phyloP scores from a whole-genome alignment of 1,284 basidiomycete genomes.

The Tausonia pullulans region DNA sequence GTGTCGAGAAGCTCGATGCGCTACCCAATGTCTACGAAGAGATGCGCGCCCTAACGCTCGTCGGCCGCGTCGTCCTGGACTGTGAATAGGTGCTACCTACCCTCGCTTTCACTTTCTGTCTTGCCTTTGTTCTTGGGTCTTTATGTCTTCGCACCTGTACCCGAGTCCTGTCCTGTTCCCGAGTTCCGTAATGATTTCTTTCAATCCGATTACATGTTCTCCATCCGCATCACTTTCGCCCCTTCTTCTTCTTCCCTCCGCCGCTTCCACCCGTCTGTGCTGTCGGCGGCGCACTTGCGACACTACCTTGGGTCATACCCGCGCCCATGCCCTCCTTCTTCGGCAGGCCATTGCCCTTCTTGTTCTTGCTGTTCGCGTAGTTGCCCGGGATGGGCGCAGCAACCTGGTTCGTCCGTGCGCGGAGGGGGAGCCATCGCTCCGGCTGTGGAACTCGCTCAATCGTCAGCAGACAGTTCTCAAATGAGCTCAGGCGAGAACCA shows the following conservation, averaged over 20 bases:
- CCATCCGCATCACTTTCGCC: conserved; percentile 4
- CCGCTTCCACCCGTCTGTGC: background rate
- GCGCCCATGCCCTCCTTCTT: conserved; percentile 8
- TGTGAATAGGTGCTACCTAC: background rate
- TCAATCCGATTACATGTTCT: too few species aligned
- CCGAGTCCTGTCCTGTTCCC: too few species aligned
- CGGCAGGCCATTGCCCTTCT: background rate
- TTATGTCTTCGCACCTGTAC: too few species aligned
- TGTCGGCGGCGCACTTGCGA: background rate
- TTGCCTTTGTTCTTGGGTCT: too few species aligned
- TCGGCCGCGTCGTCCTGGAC: conserved; percentile 54
- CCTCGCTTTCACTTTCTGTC: too few species aligned
- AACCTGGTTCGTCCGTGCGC: background rate
- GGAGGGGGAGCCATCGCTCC: conserved; percentile 16
- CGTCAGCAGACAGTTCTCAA: background rate
- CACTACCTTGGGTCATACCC: conserved; percentile 6
- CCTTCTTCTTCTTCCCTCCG: conserved; percentile 16
- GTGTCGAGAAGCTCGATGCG: conserved; percentile 42
- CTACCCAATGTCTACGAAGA: conserved; percentile 50
- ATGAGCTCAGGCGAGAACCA: background rate
- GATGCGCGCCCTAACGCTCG: conserved; percentile 46
- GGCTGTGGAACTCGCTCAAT: background rate
- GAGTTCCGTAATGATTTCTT: too few species aligned
- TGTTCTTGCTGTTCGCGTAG: background rate
- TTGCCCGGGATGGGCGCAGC: background rate